Evolutionary conservation across 345 rosid genomes (phyloP).

Genomic region (Salix dunnii): DNA sequence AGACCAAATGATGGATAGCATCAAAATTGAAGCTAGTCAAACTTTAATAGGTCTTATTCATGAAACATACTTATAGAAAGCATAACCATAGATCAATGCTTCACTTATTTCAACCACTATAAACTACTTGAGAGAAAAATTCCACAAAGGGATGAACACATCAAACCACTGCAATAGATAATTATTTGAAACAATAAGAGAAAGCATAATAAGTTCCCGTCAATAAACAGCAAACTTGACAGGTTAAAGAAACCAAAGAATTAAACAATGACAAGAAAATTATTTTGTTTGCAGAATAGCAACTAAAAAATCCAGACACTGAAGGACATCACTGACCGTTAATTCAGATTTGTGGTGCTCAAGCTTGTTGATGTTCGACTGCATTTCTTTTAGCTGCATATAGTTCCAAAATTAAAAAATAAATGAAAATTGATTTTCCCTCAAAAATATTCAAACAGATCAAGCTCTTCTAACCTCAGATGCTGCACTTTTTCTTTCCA

Average conservation of each 20-base stretch:
- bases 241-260: background rate
- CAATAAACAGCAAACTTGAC: background rate
- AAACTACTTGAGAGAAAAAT: background rate
- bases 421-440: background rate
- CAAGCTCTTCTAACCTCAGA: slow-evolving; percentile 52
- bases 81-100: background rate
- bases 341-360: slow-evolving; percentile 45
- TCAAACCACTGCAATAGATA: background rate
- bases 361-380: slow-evolving; percentile 47
- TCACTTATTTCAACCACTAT: background rate
- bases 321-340: slow-evolving; percentile 39
- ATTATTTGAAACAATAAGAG: background rate
- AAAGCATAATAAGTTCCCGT: background rate
- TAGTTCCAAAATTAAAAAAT: slow-evolving; percentile 12
- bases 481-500: slow-evolving; percentile 39
- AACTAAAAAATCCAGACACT: background rate
- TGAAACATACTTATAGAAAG: background rate
- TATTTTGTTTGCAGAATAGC: background rate
- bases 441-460: background rate
- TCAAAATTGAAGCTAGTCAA: background rate
- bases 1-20: background rate
- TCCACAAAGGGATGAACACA: background rate
- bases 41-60: background rate
- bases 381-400: slow-evolving; percentile 63
- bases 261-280: background rate